A percentile compares a stretch with the other conserved stretches of the same genome.
phyloP scores from a whole-genome alignment of 306 rosid species.

The Inga leiocalycina region DNA sequence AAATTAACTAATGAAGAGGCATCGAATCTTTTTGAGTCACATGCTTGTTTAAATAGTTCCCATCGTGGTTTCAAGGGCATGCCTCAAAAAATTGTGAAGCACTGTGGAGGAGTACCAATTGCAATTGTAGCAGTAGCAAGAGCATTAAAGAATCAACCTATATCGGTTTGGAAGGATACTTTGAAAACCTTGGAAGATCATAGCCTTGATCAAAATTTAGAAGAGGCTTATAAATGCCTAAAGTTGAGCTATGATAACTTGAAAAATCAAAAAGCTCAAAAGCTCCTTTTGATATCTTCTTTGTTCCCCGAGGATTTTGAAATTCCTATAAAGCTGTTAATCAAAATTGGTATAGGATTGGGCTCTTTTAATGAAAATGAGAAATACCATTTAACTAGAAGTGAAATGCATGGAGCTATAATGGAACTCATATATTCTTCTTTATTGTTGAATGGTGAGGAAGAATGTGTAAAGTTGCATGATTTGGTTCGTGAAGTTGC shows the following conservation, averaged over 20 bases:
- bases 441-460: not conserved
- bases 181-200: not conserved
- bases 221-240: slow-evolving; percentile 15
- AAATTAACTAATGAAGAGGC: slow-evolving; percentile 1
- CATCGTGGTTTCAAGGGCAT: not conserved
- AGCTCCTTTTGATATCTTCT: slow-evolving; percentile 19
- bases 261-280: not conserved
- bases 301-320: slow-evolving; percentile 23
- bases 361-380: not conserved
- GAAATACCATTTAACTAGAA: not conserved
- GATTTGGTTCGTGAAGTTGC: slow-evolving; percentile 30
- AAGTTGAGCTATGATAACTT: slow-evolving; percentile 31
- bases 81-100: not conserved
- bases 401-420: not conserved
- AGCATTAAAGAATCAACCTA: not conserved
- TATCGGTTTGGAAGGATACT: slow-evolving; percentile 2
- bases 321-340: not conserved
- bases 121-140: slow-evolving; percentile 2
- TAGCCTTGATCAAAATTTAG: not conserved
- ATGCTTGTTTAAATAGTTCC: not conserved
- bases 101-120: slow-evolving; percentile 33
- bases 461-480: slow-evolving; percentile 24
- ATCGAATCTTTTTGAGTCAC: slow-evolving; percentile 5
- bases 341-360: not conserved
- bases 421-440: slow-evolving; percentile 14